phyloP scores from a whole-genome alignment of 2,329 filamentous ascomycete species.

The Elsinoe arachidis region DNA sequence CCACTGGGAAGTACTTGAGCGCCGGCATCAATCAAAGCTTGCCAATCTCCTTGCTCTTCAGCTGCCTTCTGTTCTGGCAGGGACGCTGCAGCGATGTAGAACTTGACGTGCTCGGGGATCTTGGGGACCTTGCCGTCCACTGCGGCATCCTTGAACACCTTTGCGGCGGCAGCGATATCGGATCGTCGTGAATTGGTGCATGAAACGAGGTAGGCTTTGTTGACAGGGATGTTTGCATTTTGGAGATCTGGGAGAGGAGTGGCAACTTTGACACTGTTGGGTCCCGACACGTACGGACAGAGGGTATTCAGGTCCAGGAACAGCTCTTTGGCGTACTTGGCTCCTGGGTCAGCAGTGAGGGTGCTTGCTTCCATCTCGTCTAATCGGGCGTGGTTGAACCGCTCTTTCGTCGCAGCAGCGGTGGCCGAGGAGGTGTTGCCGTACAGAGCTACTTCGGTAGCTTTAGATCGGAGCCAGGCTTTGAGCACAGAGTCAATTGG shows the following conservation, averaged over 20 bases:
- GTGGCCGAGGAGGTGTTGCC: conserved; percentile 35
- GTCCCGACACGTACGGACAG: conserved; percentile 74
- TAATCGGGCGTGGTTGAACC: conserved; percentile 64
- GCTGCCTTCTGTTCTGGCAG: conserved; percentile 65
- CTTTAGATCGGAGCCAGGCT: conserved; percentile 68
- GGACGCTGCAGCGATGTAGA: conserved; percentile 88
- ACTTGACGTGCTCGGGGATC: conserved; percentile 65
- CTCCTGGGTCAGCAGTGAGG: conserved; percentile 63
- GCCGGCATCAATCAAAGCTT: conserved; percentile 71
- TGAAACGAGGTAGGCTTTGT: conserved; percentile 81
- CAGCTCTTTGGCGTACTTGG: conserved; percentile 73
- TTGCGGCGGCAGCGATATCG: conserved; percentile 72
- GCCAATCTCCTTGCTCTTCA: conserved; percentile 79
- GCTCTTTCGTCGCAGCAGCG: conserved; percentile 37
- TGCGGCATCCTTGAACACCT: conserved; percentile 73
- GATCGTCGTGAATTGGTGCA: conserved; percentile 82
- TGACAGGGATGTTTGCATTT: conserved; percentile 61
- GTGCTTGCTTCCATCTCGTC: conserved; percentile 63
- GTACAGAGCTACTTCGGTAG: conserved; percentile 60
- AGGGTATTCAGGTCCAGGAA: conserved; percentile 76
- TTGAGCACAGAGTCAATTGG: conserved; percentile 67
- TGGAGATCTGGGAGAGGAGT: conserved; percentile 69
- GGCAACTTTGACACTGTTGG: conserved; percentile 82
- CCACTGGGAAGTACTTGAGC: conserved; percentile 61
- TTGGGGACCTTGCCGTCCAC: conserved; percentile 56